These are phyloP conservation scores for Candolleomyces eurysporus DNA, from an alignment of 768 basidiomycete species.

Conservation along the genomic window DNA sequence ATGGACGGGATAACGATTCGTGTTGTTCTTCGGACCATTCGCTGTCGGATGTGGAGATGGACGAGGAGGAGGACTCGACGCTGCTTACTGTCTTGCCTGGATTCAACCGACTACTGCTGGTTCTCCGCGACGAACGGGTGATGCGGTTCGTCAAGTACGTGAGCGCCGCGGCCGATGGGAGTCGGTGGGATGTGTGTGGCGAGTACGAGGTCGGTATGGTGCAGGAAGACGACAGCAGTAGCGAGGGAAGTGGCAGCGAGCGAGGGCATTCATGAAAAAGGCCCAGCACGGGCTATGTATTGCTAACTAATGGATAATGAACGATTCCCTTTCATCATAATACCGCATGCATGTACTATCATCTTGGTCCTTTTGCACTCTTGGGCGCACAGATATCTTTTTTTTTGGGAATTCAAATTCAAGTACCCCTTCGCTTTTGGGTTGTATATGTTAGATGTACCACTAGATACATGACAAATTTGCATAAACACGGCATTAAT, in stretches of 20 bases:
- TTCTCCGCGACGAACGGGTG: constrained; percentile 89
- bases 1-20: constrained; percentile 10
- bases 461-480: too few species aligned
- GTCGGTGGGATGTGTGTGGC: constrained; percentile 89
- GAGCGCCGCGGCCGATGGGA: constrained; percentile 83
- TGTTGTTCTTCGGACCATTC: constrained; percentile 8
- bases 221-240: constrained; percentile 57
- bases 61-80: constrained; percentile 73
- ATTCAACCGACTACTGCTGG: constrained; percentile 86
- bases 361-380: too few species aligned
- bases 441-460: too few species aligned
- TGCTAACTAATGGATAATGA: too few species aligned
- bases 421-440: too few species aligned
- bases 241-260: constrained; percentile 17
- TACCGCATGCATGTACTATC: too few species aligned
- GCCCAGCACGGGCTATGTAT: too few species aligned
- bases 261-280: not conserved
- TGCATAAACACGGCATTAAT: too few species aligned
- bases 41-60: constrained; percentile 36
- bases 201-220: constrained; percentile 91
- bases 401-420: too few species aligned
- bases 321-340: too few species aligned
- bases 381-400: too few species aligned
- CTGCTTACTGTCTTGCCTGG: constrained; percentile 84
- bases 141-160: constrained; percentile 97